Evolutionary conservation across 192 early-diverging fungal genomes (phyloP).

Genomic region (Cladochytrium replicatum): DNA sequence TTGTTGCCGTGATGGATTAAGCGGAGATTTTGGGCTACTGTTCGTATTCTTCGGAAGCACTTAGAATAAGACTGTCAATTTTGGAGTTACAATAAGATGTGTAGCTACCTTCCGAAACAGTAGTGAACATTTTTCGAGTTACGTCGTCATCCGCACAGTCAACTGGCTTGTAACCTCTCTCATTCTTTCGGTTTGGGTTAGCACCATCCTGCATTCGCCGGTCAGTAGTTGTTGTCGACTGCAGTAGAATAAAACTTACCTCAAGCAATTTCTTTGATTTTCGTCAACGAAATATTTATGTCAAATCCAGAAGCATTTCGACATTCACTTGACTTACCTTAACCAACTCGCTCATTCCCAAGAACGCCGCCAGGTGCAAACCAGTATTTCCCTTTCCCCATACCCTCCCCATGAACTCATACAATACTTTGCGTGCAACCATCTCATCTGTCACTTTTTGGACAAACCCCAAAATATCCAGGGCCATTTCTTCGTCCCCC

Average conservation of each 20-base stretch:
- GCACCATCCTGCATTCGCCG: no score
- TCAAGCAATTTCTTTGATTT: no score
- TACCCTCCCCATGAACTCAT: slow-evolving; percentile 56
- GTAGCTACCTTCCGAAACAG: slow-evolving; percentile 25
- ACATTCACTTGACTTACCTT: no score
- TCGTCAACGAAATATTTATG: no score
- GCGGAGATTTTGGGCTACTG: no score
- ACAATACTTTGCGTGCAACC: slow-evolving; percentile 50
- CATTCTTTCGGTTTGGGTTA: slow-evolving; percentile 40
- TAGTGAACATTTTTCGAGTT: slow-evolving; percentile 33
- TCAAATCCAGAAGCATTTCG: no score
- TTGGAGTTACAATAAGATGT: no score
- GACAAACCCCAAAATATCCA: slow-evolving; percentile 54
- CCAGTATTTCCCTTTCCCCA: slow-evolving; percentile 62
- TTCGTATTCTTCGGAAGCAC: no score
- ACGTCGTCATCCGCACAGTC: slow-evolving; percentile 58
- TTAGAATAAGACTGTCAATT: no score
- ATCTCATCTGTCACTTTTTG: slow-evolving; percentile 42
- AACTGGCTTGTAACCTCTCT: slow-evolving; percentile 51
- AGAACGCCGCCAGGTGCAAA: slow-evolving; percentile 52
- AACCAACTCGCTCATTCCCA: slow-evolving; percentile 55
- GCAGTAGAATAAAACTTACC: no score
- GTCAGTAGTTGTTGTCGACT: no score
- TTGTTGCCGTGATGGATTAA: no score
- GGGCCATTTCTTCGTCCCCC: slow-evolving; percentile 52